Base-by-base conservation (phyloP, 768 basidiomycete genomes). In the Suillus cothurnatus region DNA sequence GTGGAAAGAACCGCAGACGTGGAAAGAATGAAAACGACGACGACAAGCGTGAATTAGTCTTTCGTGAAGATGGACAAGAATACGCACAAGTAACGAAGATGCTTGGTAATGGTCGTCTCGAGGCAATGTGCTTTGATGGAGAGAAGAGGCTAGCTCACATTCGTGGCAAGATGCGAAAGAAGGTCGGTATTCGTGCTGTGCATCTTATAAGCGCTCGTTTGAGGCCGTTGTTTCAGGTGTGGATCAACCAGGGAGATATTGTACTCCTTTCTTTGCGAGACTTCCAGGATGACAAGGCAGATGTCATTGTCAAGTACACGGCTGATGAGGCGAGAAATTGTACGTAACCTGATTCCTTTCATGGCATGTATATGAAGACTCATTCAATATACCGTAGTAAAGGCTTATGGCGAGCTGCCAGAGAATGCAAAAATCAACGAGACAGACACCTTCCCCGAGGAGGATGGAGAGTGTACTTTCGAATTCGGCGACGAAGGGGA, bases 11-110 rank as follows among this genome's bases (percentile, higher is more conserved):
- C 83, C 88, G 97, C 81, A 87, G 97, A 87, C 87, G 97, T 81
- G 97, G 97, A 85, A 99, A 99, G 88, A 99, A 98, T 81, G 97
- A 99, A 83, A 97, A 97, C 81, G 97, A 99, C 63, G 93, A 94
- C 72, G 94, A 97, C 82, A 99, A 98, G 85, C 92, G 97, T 72
- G 97, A 99, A 78, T 87, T 99, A 64, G 95, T 98, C 47, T 99
- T 99, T 85, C 91, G 93, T 73, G 97, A 99, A 78, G 97, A 99
- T 74, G 97, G 97, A 8, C 97, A 99, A 80, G 95, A 99, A 78
- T 99, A 99, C 78, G 97, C 95, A 19, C 97, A 99, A 78, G 97
- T 99, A 60, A 89, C 81, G 62, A 99, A 99, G 83, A 99, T 99
- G 97, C 85, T 99, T 50, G 97, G 97, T 36, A 99, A 99, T 74